Percentiles rank a stretch among this genome's conserved stretches.
Conservation (phyloP, 495 filamentous ascomycete species). For the Hypoxylon trugodes region DNA sequence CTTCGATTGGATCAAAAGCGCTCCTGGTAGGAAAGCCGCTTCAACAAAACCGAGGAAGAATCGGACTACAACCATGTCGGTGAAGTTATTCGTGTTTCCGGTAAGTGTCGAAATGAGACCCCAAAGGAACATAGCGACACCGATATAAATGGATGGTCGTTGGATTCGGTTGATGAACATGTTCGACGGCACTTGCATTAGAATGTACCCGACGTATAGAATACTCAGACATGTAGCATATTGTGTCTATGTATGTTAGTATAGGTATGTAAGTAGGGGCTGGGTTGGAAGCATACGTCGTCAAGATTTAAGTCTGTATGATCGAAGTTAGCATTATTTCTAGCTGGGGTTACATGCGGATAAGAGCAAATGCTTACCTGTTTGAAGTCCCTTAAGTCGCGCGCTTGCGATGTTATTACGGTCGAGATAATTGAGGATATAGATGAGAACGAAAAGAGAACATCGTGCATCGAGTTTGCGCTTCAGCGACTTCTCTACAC, state of each 20-base stretch:
- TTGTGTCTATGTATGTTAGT: conserved; percentile 39
- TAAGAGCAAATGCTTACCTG: conserved; percentile 39
- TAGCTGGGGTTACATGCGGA: neutral
- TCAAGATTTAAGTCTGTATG: conserved; percentile 41
- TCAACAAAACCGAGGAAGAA: conserved; percentile 74
- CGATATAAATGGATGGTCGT: conserved; percentile 55
- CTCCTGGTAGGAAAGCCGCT: conserved; percentile 56
- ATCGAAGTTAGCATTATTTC: conserved; percentile 6
- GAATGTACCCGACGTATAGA: conserved; percentile 62
- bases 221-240: conserved; percentile 54
- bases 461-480: conserved; percentile 55
- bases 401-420: conserved; percentile 63
- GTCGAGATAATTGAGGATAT: conserved; percentile 84
- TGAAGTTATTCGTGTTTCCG: conserved; percentile 65
- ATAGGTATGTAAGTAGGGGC: neutral
- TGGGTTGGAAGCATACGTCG: conserved; percentile 29
- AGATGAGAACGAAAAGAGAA: conserved; percentile 59
- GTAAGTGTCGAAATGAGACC: conserved; percentile 71
- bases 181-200: conserved; percentile 59
- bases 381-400: conserved; percentile 56
- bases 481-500: conserved; percentile 51
- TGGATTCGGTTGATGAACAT: conserved; percentile 52
- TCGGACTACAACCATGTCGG: conserved; percentile 67
- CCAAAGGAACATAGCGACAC: conserved; percentile 70
- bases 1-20: conserved; percentile 59